phyloP scores from a whole-genome alignment of 805 yeast species.

The Saccharomycopsis babjevae region DNA sequence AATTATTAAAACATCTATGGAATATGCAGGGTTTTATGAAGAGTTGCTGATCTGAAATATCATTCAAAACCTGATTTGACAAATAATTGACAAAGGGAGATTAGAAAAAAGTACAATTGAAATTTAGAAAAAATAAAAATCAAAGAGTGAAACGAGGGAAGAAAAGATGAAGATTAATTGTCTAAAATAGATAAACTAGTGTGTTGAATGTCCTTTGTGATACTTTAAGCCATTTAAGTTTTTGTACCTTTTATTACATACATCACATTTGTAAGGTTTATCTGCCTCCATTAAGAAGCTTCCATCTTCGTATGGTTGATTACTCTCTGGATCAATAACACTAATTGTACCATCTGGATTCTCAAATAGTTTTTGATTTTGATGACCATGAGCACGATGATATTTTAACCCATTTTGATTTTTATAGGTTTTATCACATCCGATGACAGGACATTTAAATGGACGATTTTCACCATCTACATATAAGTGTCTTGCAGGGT shows the following conservation, averaged over 20 bases:
- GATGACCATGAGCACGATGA: constrained; percentile 94
- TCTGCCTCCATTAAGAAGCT: constrained; percentile 85
- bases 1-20: background rate
- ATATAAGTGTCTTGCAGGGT: constrained; percentile 90
- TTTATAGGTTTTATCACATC: constrained; percentile 95
- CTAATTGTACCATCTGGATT: constrained; percentile 90
- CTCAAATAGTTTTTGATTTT: constrained; percentile 81
- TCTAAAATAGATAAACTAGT: constrained; percentile 30
- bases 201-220: constrained; percentile 97
- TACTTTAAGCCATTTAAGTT: constrained; percentile 92
- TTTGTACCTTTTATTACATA: constrained; percentile 94
- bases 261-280: constrained; percentile 97
- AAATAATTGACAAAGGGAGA: background rate
- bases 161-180: background rate
- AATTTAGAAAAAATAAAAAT: background rate
- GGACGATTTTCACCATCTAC: constrained; percentile 94
- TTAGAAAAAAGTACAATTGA: background rate
- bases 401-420: constrained; percentile 96
- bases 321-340: constrained; percentile 83
- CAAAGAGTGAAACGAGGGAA: background rate
- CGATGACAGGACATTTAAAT: constrained; percentile 94
- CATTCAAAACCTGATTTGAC: background rate
- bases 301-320: constrained; percentile 86
- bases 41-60: background rate
- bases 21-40: background rate